Evolutionary conservation across 169 alveolate species (phyloP).

Genomic region (Cyclospora cayetanensis): DNA sequence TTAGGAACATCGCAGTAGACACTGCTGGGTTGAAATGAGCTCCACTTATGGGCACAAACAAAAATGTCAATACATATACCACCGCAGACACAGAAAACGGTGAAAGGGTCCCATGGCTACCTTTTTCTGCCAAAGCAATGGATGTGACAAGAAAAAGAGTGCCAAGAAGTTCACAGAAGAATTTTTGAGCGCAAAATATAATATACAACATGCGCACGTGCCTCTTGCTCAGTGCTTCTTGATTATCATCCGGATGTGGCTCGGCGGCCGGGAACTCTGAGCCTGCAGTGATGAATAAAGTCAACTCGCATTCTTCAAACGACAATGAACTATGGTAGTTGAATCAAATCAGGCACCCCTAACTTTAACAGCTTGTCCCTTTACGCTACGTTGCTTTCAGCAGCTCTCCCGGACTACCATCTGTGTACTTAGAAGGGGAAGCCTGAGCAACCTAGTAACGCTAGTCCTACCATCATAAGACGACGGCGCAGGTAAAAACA

Average conservation of each 20-base stretch:
- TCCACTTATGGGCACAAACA: slow-evolving; percentile 70
- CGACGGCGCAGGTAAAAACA: slow-evolving; percentile 47
- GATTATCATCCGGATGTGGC: slow-evolving; percentile 21
- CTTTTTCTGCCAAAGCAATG: slow-evolving; percentile 61
- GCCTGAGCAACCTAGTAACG: too few relatives aligned
- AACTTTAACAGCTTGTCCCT: too few relatives aligned
- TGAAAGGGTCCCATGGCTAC: slow-evolving; percentile 39
- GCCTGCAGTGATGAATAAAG: background rate
- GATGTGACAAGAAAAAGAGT: slow-evolving; percentile 49
- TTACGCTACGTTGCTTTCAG: too few relatives aligned
- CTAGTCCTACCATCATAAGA: slow-evolving; percentile 5
- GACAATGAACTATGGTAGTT: too few relatives aligned
- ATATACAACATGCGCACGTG: slow-evolving; percentile 42
- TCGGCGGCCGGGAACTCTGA: slow-evolving; percentile 57
- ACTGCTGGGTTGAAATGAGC: slow-evolving; percentile 73
- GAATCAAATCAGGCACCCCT: too few relatives aligned
- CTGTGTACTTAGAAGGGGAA: too few relatives aligned
- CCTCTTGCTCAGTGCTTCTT: slow-evolving; percentile 37
- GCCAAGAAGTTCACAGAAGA: slow-evolving; percentile 65
- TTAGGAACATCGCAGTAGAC: slow-evolving; percentile 62
- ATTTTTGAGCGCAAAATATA: slow-evolving; percentile 53
- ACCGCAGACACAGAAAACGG: slow-evolving; percentile 67
- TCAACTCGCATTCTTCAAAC: background rate
- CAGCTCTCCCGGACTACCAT: too few relatives aligned
- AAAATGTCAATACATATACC: slow-evolving; percentile 57